Percentiles rank a stretch among this genome's conserved stretches.
phyloP scores from a whole-genome alignment of 768 basidiomycete species.

The Pulveroboletus sp. region DNA sequence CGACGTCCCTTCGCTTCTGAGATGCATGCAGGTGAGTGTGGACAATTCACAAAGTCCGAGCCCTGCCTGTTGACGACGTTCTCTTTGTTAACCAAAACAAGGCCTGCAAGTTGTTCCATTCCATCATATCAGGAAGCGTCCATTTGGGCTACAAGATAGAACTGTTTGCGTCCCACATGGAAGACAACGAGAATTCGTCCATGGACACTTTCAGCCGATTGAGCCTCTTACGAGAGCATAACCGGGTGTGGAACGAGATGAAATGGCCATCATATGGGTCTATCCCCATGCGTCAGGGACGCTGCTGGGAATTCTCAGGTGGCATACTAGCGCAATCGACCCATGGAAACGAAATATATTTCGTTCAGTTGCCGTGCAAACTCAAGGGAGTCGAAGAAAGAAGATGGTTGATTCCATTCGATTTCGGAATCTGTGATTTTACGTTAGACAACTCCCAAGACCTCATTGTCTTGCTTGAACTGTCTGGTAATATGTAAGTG shows the following conservation, averaged over 20 bases:
- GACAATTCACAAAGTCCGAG: background rate
- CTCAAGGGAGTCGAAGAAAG: slow-evolving; percentile 23
- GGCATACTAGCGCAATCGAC: slow-evolving; percentile 32
- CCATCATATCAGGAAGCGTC: slow-evolving; percentile 23
- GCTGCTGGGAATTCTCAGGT: slow-evolving; percentile 33
- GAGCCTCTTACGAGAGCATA: slow-evolving; percentile 23
- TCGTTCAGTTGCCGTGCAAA: slow-evolving; percentile 30
- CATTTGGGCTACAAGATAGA: slow-evolving; percentile 29
- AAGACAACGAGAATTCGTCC: slow-evolving; percentile 16
- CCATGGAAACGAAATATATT: slow-evolving; percentile 14
- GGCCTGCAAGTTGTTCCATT: slow-evolving; percentile 31
- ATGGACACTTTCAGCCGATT: slow-evolving; percentile 23
- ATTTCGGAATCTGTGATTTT: slow-evolving; percentile 33
- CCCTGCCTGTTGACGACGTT: background rate
- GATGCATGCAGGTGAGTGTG: slow-evolving; percentile 24
- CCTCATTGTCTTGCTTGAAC: slow-evolving; percentile 30
- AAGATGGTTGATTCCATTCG: slow-evolving; percentile 27
- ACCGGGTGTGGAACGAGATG: slow-evolving; percentile 28
- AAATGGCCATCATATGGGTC: slow-evolving; percentile 11
- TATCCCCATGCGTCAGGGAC: slow-evolving; percentile 16
- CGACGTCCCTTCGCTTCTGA: slow-evolving; percentile 26
- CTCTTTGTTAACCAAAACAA: background rate
- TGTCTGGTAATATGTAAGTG: slow-evolving; percentile 18
- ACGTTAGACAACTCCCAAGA: slow-evolving; percentile 34
- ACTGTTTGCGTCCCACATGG: slow-evolving; percentile 27